phyloP scores from a whole-genome alignment of 306 rosid genomes.

The Cucumis melo region DNA sequence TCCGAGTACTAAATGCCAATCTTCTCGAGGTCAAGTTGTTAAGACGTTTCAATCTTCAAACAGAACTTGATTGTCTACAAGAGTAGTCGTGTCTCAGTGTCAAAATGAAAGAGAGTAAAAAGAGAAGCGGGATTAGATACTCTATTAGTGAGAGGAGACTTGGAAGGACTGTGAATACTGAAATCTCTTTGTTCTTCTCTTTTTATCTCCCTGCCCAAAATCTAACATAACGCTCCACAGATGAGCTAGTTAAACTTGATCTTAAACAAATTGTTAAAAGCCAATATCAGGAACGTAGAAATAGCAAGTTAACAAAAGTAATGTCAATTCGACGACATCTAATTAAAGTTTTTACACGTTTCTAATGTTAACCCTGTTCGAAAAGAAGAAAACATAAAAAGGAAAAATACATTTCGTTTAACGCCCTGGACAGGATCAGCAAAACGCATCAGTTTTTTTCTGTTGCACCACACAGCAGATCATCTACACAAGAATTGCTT shows the following conservation, averaged over 20 bases:
- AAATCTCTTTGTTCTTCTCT: not conserved
- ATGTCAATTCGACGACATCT: not conserved
- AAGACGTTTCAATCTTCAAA: too few relatives aligned
- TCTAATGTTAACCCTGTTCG: not conserved
- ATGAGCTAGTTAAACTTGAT: not conserved
- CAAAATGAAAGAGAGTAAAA: too few relatives aligned
- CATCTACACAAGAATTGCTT: not conserved
- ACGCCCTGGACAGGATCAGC: not conserved
- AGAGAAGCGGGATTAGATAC: too few relatives aligned
- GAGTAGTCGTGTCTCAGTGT: not conserved
- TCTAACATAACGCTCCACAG: not conserved
- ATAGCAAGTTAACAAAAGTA: not conserved
- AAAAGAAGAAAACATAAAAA: not conserved
- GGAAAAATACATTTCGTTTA: not conserved
- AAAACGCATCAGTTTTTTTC: not conserved
- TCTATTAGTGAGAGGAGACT: too few relatives aligned
- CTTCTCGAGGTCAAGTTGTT: too few relatives aligned
- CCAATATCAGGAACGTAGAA: not conserved
- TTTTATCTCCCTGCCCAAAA: not conserved
- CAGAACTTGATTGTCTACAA: too few relatives aligned
- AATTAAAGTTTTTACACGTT: not conserved
- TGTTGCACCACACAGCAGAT: not conserved
- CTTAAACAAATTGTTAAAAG: not conserved
- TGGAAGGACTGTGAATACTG: not conserved
- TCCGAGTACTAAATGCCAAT: too few relatives aligned